Evolutionary conservation across 345 rosid species (phyloP).

Genomic region (Salix caprea): DNA sequence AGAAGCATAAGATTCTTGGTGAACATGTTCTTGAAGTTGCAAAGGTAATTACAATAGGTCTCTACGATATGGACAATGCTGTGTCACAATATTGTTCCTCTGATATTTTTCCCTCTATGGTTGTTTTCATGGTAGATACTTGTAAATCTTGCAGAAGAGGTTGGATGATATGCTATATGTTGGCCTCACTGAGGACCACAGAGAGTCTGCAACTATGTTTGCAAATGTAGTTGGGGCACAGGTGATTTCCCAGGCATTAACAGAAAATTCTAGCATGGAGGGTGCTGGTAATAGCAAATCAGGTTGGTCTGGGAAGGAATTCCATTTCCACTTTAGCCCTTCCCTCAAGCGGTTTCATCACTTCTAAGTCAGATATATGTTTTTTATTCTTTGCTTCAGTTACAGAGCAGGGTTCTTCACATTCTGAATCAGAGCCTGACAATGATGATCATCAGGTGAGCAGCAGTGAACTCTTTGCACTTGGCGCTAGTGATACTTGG

Average conservation of each 20-base stretch:
- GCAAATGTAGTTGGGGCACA: constrained; percentile 92
- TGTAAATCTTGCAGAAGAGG: constrained; percentile 82
- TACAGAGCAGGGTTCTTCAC: constrained; percentile 45
- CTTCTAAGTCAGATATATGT: background rate
- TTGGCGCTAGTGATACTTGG: background rate
- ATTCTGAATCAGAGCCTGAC: constrained; percentile 46
- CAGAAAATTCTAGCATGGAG: constrained; percentile 26
- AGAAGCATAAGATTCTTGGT: constrained; percentile 65
- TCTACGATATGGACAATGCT: background rate
- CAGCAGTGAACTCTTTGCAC: constrained; percentile 3
- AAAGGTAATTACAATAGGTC: constrained; percentile 51
- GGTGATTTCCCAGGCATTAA: constrained; percentile 63
- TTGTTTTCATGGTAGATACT: constrained; percentile 41
- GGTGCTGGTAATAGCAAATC: constrained; percentile 20
- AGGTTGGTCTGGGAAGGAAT: constrained; percentile 28
- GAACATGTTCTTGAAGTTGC: constrained; percentile 76
- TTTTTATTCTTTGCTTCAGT: constrained; percentile 14
- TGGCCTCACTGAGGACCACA: constrained; percentile 90
- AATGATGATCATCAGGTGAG: constrained; percentile 52
- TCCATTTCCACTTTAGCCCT: background rate
- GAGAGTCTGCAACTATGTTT: constrained; percentile 90
- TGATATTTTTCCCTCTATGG: constrained; percentile 27
- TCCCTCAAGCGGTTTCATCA: background rate
- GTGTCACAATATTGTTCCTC: constrained; percentile 10
- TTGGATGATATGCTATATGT: constrained; percentile 87